Conservation (phyloP, 768 basidiomycete genomes). For the Chiua virens region DNA sequence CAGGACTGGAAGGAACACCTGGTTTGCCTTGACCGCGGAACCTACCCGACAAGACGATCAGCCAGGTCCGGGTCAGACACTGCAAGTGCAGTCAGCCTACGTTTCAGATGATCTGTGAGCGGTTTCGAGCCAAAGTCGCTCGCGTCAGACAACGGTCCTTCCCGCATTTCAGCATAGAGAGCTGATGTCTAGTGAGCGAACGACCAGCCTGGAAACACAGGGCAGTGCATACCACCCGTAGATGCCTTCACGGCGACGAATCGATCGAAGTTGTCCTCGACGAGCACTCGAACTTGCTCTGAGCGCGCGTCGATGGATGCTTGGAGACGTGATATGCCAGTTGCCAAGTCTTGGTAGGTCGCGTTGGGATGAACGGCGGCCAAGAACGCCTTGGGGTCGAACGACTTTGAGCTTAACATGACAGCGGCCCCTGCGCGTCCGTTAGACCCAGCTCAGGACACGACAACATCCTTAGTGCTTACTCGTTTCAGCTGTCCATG, state of each 20-base stretch:
- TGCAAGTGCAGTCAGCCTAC: slow-evolving; percentile 42
- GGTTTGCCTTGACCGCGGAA: slow-evolving; percentile 90
- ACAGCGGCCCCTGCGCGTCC: slow-evolving; percentile 65
- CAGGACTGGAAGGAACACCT: slow-evolving; percentile 93
- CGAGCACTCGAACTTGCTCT: slow-evolving; percentile 90
- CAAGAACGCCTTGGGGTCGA: slow-evolving; percentile 93
- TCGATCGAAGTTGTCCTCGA: slow-evolving; percentile 97
- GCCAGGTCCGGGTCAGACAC: not conserved
- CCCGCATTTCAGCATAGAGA: slow-evolving; percentile 89
- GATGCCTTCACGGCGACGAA: slow-evolving; percentile 97
- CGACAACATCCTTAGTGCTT: slow-evolving; percentile 27
- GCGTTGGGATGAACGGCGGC: slow-evolving; percentile 92
- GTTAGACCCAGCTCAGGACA: slow-evolving; percentile 10
- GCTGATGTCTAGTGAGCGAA: slow-evolving; percentile 46
- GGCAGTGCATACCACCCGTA: slow-evolving; percentile 71
- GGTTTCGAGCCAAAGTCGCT: slow-evolving; percentile 84
- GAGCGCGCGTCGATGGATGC: slow-evolving; percentile 86
- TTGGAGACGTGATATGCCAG: slow-evolving; percentile 72
- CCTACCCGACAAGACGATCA: slow-evolving; percentile 43
- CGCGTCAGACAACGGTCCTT: slow-evolving; percentile 72
- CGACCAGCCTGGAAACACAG: not conserved
- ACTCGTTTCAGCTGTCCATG: slow-evolving; percentile 78
- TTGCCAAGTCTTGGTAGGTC: slow-evolving; percentile 85
- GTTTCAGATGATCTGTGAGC: slow-evolving; percentile 81
- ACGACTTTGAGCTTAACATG: slow-evolving; percentile 87